Conservation (phyloP, 495 filamentous ascomycete species). For the Aspergillus indologenus region DNA sequence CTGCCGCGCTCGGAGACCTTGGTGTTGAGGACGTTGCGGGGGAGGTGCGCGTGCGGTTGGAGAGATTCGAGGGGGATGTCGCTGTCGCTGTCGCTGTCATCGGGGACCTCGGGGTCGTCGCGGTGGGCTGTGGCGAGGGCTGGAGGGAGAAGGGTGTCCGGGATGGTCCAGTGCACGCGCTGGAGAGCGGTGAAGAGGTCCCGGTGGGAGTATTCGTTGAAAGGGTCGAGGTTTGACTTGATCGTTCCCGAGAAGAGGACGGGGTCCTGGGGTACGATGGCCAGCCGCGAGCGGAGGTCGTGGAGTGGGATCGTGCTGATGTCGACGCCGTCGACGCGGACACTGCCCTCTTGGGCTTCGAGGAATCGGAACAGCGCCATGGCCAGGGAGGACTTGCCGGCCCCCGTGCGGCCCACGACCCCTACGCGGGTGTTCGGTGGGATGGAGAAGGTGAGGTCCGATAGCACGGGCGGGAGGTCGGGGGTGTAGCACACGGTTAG, state of each 20-base stretch:
- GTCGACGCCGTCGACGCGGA: slow-evolving; percentile 77
- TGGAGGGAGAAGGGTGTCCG: slow-evolving; percentile 51
- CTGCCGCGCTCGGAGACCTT: slow-evolving; percentile 84
- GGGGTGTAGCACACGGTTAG: slow-evolving; percentile 55
- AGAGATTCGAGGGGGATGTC: slow-evolving; percentile 60
- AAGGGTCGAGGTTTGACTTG: slow-evolving; percentile 71
- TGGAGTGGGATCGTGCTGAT: slow-evolving; percentile 72
- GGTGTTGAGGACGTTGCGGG: slow-evolving; percentile 37
- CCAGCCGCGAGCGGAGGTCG: slow-evolving; percentile 75
- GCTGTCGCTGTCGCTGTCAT: slow-evolving; percentile 80
- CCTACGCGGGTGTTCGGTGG: slow-evolving; percentile 73
- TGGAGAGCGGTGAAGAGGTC: slow-evolving; percentile 35
- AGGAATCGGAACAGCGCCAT: slow-evolving; percentile 78
- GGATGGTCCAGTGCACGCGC: slow-evolving; percentile 55
- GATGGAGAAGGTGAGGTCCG: slow-evolving; percentile 71
- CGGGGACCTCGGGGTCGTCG: too few species aligned
- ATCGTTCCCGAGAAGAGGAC: slow-evolving; percentile 69
- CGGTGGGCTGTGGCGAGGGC: slow-evolving; percentile 25
- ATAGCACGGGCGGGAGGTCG: slow-evolving; percentile 49
- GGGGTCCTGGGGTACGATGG: slow-evolving; percentile 60
- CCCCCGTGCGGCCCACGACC: slow-evolving; percentile 83
- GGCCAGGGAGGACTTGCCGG: slow-evolving; percentile 83
- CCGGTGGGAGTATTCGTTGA: slow-evolving; percentile 65
- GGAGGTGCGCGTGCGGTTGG: neutral
- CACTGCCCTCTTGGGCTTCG: slow-evolving; percentile 77